Evolutionary conservation across 23 red algal genomes (phyloP).

Genomic region (Agarophyton chilense): DNA sequence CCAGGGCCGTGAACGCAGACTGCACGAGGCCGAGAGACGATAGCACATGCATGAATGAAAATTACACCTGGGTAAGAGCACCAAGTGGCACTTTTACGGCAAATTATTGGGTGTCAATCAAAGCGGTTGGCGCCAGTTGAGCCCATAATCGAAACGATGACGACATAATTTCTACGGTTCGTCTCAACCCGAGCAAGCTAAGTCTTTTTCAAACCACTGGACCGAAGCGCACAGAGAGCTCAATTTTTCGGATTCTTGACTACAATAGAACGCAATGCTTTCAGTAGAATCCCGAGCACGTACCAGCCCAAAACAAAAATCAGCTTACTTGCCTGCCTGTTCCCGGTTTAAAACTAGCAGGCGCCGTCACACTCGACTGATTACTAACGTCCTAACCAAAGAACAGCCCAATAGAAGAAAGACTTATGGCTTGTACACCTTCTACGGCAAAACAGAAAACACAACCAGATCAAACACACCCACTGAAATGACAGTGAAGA

Average conservation of each 20-base stretch:
- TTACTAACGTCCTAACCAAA: constrained; percentile 63
- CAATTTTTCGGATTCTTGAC: constrained; percentile 49
- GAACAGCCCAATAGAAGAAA: constrained; percentile 76
- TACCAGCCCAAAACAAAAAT: constrained; percentile 84
- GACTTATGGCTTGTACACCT: constrained; percentile 78
- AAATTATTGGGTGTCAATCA: constrained; percentile 83
- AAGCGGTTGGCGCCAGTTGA: constrained; percentile 75
- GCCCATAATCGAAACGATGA: constrained; percentile 82
- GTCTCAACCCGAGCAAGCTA: constrained; percentile 59
- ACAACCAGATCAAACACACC: constrained; percentile 86
- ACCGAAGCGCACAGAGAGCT: constrained; percentile 57
- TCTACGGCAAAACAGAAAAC: constrained; percentile 89
- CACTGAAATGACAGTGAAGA: constrained; percentile 78
- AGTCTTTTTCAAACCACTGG: constrained; percentile 64
- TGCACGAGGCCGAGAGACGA: constrained; percentile 79
- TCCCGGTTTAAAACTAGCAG: constrained; percentile 69
- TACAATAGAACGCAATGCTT: constrained; percentile 94
- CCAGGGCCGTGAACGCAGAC: constrained; percentile 75
- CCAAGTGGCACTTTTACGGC: constrained; percentile 78
- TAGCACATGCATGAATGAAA: constrained; percentile 94
- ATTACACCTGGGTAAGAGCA: constrained; percentile 85
- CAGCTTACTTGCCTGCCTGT: constrained; percentile 77
- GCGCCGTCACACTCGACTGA: constrained; percentile 36
- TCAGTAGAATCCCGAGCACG: constrained; percentile 88
- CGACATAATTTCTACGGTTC: constrained; percentile 79